phyloP scores from a whole-genome alignment of 805 yeast species.

The Candida sonorensis region DNA sequence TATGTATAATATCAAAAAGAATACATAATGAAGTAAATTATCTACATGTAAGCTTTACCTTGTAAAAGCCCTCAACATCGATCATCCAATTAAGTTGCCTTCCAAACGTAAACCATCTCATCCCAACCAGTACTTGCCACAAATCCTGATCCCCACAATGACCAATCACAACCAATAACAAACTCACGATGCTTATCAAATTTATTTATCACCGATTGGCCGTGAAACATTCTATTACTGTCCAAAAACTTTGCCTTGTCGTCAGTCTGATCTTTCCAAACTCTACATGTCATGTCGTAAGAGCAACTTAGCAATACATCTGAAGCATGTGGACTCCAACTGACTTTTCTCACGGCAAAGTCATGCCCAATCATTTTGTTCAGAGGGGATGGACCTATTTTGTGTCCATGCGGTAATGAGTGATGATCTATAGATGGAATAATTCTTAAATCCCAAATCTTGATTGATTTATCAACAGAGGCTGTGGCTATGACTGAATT shows the following conservation, averaged over 20 bases:
- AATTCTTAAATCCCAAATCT: slow-evolving; percentile 86
- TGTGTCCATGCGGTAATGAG: slow-evolving; percentile 34
- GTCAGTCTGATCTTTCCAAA: slow-evolving; percentile 74
- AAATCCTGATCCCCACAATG: slow-evolving; percentile 96
- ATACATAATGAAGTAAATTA: too few species aligned
- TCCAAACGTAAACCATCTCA: slow-evolving; percentile 90
- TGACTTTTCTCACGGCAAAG: slow-evolving; percentile 73
- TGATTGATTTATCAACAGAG: slow-evolving; percentile 82
- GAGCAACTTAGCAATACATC: slow-evolving; percentile 68
- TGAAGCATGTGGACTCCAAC: slow-evolving; percentile 86
- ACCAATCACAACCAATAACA: slow-evolving; percentile 91
- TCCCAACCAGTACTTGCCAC: slow-evolving; percentile 96
- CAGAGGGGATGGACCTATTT: slow-evolving; percentile 56
- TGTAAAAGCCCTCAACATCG: too few species aligned
- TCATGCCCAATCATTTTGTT: slow-evolving; percentile 84
- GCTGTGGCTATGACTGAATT: slow-evolving; percentile 76
- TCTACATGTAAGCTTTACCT: too few species aligned
- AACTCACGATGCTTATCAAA: slow-evolving; percentile 78
- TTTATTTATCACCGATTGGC: slow-evolving; percentile 46
- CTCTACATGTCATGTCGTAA: slow-evolving; percentile 87
- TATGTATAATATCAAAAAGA: too few species aligned
- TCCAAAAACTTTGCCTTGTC: slow-evolving; percentile 47
- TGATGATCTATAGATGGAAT: slow-evolving; percentile 29
- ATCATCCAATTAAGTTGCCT: slow-evolving; percentile 41
- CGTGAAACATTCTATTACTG: slow-evolving; percentile 35